Base-by-base conservation (phyloP, 805 yeast species). In the Candida pseudoglaebosa region DNA sequence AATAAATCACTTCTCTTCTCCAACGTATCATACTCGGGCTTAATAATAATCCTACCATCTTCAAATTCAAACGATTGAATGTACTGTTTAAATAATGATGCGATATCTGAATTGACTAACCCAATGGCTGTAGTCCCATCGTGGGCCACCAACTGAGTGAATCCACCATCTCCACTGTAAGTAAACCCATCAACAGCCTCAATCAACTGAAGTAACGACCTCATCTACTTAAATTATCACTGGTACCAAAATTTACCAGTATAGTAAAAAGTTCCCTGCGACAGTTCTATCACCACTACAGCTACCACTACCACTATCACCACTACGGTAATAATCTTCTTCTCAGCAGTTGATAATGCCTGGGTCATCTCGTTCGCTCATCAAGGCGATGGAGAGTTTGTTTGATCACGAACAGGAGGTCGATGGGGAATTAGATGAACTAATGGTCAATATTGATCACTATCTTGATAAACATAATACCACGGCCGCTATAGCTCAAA, bases 1-100 rank as follows among this genome's bases (percentile, higher is more conserved):
- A 85, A 57, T 0, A 61, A 60, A 0, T 39, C 41, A 37, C 61
- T 69, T 44, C 83, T 52, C 24, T 52, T 50, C 17, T 73, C 78
- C 20, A 71, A 31, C 0, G 73, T 62, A 39, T 62, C 55, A 16
- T 65, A 52, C 0, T 47, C 26, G 1, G 57, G 22, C 4, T 43
- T 26, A 5, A 76, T 52, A 2, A 41, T 41, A 1, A 77, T 62
- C 3, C 30, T 21, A 0, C 24, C 29, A 5, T 50, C 45, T 35
- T 67, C 59, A 2, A 69, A 59, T 3, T 20, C 24, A 22, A 54
- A 41, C 8, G 37, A 45, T 6, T 32, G 7, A 7, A 50, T 45
- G 6, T 39, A 10, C 29, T 26, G 37, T 5, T 32, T 39, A 34
- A 67, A 57, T 22, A 45, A 37, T 9, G 8, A 8, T 5, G 61